These are phyloP conservation scores for Castanopsis chinensis DNA, from an alignment of 306 rosid species.

Conservation along the genomic window DNA sequence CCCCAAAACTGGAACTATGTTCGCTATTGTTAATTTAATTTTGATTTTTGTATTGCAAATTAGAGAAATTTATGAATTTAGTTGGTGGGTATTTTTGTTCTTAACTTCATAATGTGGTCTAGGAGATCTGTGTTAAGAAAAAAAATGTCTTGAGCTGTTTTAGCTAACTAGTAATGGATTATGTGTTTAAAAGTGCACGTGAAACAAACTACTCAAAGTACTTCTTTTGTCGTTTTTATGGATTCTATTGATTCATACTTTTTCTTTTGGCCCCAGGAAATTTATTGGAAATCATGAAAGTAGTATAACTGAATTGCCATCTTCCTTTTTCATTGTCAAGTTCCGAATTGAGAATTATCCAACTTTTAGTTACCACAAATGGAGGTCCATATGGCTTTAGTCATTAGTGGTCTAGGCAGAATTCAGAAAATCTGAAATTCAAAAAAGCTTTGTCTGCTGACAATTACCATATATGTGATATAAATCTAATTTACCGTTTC, in stretches of 20 bases:
- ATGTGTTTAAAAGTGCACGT: background rate
- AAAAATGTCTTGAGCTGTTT: too few species aligned
- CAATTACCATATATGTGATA: background rate
- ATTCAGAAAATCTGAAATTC: background rate
- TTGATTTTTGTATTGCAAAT: constrained; percentile 8
- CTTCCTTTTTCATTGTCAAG: background rate
- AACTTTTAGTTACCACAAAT: background rate
- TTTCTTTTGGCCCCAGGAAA: background rate
- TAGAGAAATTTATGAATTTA: background rate
- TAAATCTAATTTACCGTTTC: background rate
- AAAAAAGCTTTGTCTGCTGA: background rate
- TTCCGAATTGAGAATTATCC: background rate
- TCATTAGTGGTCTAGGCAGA: too few species aligned
- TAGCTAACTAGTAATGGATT: too few species aligned
- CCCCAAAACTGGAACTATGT: background rate
- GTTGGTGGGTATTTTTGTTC: too few species aligned
- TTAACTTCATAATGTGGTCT: too few species aligned
- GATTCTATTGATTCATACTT: too few species aligned
- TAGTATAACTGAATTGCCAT: background rate
- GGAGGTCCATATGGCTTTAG: too few species aligned
- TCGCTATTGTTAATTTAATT: background rate
- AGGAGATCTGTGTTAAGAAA: too few species aligned
- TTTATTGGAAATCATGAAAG: background rate
- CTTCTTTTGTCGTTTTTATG: background rate
- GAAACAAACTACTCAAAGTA: background rate